phyloP scores from a whole-genome alignment of 2,329 filamentous ascomycete genomes.

The Colletotrichum sp. region DNA sequence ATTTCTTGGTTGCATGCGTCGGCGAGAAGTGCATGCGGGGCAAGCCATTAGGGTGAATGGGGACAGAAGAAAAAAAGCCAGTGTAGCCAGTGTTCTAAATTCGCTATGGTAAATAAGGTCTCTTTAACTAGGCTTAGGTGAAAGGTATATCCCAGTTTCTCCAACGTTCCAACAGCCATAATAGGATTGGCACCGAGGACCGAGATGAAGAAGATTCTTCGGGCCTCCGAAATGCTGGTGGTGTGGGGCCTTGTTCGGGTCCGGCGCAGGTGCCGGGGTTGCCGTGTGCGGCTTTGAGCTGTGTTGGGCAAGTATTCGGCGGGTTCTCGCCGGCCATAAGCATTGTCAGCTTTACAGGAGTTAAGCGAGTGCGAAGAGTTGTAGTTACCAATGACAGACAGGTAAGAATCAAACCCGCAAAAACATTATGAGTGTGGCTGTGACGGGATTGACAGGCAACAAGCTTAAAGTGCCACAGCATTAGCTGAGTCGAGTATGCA shows the following conservation, averaged over 20 bases:
- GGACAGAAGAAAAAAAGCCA: background rate
- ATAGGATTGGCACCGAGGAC: background rate
- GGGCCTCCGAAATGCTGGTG: background rate
- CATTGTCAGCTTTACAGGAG: background rate
- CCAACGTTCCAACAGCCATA: fast-evolving
- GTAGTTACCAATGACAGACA: background rate
- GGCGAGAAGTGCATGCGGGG: background rate
- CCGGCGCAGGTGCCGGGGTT: background rate
- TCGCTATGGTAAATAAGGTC: background rate
- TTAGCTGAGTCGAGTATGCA: background rate
- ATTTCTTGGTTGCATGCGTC: background rate
- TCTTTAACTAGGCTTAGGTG: background rate
- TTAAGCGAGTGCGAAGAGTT: background rate
- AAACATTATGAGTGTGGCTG: background rate
- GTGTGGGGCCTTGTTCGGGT: background rate
- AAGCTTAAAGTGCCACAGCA: background rate
- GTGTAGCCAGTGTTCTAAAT: no score
- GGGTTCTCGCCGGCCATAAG: background rate
- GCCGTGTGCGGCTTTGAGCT: background rate
- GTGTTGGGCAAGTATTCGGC: background rate
- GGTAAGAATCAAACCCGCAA: background rate
- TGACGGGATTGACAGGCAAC: background rate
- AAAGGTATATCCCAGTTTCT: background rate
- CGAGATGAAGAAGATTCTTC: background rate
- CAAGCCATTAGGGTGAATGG: background rate